A percentile compares a stretch with the other conserved stretches of the same genome.
phyloP scores from a whole-genome alignment of 768 basidiomycete genomes.

The Serendipita vermifera region DNA sequence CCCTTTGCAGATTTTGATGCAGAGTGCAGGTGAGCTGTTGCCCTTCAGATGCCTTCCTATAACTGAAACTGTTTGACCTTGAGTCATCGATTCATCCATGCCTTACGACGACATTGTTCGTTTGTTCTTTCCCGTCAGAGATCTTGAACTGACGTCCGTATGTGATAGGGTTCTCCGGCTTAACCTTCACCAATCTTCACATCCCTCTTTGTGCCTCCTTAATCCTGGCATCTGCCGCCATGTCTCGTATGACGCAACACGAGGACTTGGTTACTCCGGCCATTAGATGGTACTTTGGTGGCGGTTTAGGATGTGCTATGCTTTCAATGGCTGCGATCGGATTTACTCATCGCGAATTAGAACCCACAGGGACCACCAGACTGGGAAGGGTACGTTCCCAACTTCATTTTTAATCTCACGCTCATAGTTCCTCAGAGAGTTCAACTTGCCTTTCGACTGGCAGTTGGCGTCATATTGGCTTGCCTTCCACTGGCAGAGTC shows the following conservation, averaged over 20 bases:
- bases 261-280: conserved; percentile 13
- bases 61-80: no score
- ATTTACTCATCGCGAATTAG: background rate
- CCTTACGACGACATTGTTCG: conserved; percentile 1
- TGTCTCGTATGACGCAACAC: conserved; percentile 15
- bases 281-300: conserved; percentile 20
- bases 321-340: conserved; percentile 13
- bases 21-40: conserved; percentile 3
- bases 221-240: conserved; percentile 19
- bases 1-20: background rate
- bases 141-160: background rate
- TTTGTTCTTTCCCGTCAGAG: background rate
- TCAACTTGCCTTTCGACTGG: background rate
- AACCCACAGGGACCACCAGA: background rate
- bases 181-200: conserved; percentile 17
- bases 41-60: no score
- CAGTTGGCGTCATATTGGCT: background rate
- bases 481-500: background rate
- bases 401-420: background rate
- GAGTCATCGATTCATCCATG: conserved; percentile 6
- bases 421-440: background rate
- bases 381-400: background rate
- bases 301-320: conserved; percentile 18
- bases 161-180: conserved; percentile 12
- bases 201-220: conserved; percentile 20